Base-by-base conservation (phyloP, 129 eudicot genomes). In the Saussurea involucrata region DNA sequence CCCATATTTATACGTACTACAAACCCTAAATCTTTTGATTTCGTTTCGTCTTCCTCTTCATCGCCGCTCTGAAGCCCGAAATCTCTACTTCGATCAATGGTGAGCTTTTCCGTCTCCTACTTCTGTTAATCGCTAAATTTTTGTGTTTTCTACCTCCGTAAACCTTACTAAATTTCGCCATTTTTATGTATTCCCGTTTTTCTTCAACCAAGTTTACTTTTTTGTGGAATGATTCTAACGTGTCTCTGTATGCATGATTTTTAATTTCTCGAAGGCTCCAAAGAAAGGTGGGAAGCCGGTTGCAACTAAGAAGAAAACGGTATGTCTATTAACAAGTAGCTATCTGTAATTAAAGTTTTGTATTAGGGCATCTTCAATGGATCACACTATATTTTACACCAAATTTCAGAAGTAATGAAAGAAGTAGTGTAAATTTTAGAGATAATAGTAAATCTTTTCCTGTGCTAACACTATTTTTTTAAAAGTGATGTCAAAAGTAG, bases 251-350 rank as follows among this genome's bases (percentile, higher is more conserved):
- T 68, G 73, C 6, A 18, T 73, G 55, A 55, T 28, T 49, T 78
- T 34, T 69, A 13, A 29, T 37, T 40, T 18, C 5, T 68, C 24
- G 24, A 79, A 91, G 97, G 97, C 88, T 71, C 94, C 97, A 49
- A 91, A 91, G 87, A 88, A 77, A 68, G 95, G 97, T 63, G 97
- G 61, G 12, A 89, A 77, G 88, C 31, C 90, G 4, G 89, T 76
- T 0, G 85, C 86, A 8, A 83, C 93, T 1, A 88, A 88, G 73
- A 92, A 92, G 90, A 92, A 92, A 83, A 32, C 85, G 78, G 86
- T 70, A 77, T 15, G 68, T 70, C 8, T 72, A 1, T 8, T 8
- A 6, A 27, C 15, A 1, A 49, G 46, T 68, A 12, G n/a, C 29
- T 34, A 10, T 31, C 25, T 27, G 8, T 28, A 3, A 72, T 64